A percentile compares a stretch with the other conserved stretches of the same genome.
phyloP scores from a whole-genome alignment of 257 asterid species.

The Linderniella brevidens region DNA sequence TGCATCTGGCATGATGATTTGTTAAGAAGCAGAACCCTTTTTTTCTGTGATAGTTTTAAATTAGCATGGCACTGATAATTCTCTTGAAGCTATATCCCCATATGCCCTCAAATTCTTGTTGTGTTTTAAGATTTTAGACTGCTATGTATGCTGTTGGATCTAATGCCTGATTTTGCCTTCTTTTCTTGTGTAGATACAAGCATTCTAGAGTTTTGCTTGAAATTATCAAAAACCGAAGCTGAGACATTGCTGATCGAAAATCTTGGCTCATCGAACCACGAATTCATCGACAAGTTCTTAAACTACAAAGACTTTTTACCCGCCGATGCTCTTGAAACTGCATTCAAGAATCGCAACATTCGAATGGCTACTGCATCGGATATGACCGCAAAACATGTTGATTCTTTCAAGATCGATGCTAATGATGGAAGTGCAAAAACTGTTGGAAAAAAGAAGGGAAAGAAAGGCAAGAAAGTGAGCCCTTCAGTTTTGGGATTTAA shows the following conservation, averaged over 20 bases:
- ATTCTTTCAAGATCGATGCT: constrained; percentile 18
- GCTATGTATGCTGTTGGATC: background rate
- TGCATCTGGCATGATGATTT: background rate
- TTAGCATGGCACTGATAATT: too few relatives aligned
- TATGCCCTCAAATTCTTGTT: background rate
- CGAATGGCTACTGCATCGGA: constrained; percentile 18
- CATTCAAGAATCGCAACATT: constrained; percentile 39
- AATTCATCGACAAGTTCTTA: constrained; percentile 78
- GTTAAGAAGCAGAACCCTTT: too few relatives aligned
- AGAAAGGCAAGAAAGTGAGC: constrained; percentile 78
- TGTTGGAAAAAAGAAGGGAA: constrained; percentile 65
- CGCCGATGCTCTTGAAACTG: constrained; percentile 57
- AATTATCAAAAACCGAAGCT: constrained; percentile 76
- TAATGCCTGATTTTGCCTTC: background rate
- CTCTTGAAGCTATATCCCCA: too few relatives aligned
- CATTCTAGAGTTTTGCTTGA: constrained; percentile 64
- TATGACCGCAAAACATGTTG: constrained; percentile 20
- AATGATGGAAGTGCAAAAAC: constrained; percentile 18
- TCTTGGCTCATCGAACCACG: constrained; percentile 69
- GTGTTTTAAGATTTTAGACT: background rate
- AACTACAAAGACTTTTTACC: constrained; percentile 74
- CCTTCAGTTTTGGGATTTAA: constrained; percentile 79
- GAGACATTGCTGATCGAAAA: constrained; percentile 66
- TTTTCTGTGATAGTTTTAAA: too few relatives aligned
- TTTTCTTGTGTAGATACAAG: constrained; percentile 48